Evolutionary conservation across 345 rosid genomes (phyloP).

Genomic region (Citrus medica): DNA sequence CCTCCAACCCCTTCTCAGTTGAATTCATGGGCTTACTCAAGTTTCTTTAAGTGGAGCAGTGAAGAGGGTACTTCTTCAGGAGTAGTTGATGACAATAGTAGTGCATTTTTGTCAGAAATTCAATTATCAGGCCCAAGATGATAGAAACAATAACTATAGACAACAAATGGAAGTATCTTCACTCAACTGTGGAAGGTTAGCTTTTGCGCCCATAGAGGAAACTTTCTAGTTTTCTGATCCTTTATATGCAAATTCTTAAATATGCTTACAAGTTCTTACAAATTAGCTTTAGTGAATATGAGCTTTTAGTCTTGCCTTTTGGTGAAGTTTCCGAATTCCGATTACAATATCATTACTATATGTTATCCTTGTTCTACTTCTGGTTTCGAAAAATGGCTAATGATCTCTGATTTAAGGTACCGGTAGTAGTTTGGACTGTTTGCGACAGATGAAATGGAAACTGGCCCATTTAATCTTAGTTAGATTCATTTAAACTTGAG

Average conservation of each 20-base stretch:
- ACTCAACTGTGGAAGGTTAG: background rate
- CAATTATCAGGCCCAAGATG: conserved; percentile 49
- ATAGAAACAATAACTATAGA: background rate
- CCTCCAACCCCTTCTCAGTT: conserved; percentile 29
- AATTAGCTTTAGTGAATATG: background rate
- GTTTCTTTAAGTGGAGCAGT: conserved; percentile 35
- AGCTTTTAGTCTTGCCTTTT: background rate
- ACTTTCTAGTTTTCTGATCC: background rate
- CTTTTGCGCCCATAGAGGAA: background rate
- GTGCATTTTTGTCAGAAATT: conserved; percentile 29
- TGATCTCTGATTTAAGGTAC: background rate
- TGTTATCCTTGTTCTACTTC: background rate
- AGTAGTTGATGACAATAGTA: conserved; percentile 21
- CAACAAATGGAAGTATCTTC: background rate
- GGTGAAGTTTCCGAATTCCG: too few relatives aligned
- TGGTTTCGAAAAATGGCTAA: background rate
- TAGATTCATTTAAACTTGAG: background rate
- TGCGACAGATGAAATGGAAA: background rate
- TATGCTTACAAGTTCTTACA: background rate
- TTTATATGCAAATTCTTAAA: background rate
- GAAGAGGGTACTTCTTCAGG: conserved; percentile 25
- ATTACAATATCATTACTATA: background rate
- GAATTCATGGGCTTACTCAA: conserved; percentile 17
- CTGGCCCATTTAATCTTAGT: background rate
- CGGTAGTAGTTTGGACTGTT: background rate